phyloP scores from a whole-genome alignment of 2,329 filamentous ascomycete genomes.

The Arthrobotrys musiformis region DNA sequence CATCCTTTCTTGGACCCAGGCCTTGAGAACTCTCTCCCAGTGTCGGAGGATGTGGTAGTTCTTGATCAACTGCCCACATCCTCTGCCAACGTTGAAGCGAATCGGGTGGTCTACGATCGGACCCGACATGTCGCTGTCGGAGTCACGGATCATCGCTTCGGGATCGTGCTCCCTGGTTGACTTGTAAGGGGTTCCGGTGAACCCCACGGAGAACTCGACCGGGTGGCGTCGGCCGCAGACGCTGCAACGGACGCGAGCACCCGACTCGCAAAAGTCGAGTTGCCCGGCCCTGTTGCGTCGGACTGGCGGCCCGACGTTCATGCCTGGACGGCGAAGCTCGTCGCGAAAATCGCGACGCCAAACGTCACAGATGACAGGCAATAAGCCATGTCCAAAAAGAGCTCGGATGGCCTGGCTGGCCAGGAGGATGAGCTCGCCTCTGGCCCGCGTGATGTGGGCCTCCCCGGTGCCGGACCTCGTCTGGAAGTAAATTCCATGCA shows the following conservation, averaged over 20 bases:
- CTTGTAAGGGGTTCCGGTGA: slow-evolving; percentile 30
- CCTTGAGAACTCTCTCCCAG: slow-evolving; percentile 25
- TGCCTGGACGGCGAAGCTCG: slow-evolving; percentile 5
- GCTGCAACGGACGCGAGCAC: slow-evolving; percentile 23
- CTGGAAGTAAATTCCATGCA: slow-evolving; percentile 10
- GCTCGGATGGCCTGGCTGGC: slow-evolving; percentile 13
- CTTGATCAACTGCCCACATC: slow-evolving; percentile 8
- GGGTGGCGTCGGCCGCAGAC: slow-evolving; percentile 36
- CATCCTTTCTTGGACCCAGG: slow-evolving; percentile 17
- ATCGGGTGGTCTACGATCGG: not conserved
- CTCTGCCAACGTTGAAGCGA: slow-evolving; percentile 36
- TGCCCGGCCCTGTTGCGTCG: not conserved
- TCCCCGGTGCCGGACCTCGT: not conserved
- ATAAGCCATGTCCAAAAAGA: slow-evolving; percentile 1
- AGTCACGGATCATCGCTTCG: not conserved
- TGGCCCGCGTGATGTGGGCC: not conserved
- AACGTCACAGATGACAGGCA: slow-evolving; percentile 10
- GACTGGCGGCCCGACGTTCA: not conserved
- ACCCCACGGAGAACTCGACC: slow-evolving; percentile 9
- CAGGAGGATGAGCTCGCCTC: not conserved
- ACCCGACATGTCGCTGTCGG: slow-evolving; percentile 14
- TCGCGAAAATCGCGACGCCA: slow-evolving; percentile 46
- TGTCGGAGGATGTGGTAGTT: slow-evolving; percentile 37
- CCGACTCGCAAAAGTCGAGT: not conserved
- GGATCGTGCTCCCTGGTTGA: slow-evolving; percentile 5